These are phyloP conservation scores for Lipomyces yamadae DNA, from an alignment of 805 yeast species.

Conservation along the genomic window DNA sequence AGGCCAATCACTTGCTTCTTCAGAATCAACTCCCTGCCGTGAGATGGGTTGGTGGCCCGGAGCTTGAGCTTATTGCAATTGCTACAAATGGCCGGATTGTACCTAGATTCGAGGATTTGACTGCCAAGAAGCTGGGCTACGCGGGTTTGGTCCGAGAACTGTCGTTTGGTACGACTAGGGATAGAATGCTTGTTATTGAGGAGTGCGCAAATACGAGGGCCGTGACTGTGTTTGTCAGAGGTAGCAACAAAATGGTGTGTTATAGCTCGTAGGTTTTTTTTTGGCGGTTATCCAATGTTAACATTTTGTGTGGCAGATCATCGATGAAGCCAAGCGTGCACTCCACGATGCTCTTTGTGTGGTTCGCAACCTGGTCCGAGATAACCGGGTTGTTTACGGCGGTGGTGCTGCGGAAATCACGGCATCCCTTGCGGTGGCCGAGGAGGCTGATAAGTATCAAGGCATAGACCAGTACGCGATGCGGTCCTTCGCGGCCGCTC, in stretches of 20 bases:
- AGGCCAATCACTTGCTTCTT: conserved; percentile 89
- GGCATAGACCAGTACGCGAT: conserved; percentile 98
- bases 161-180: conserved; percentile 95
- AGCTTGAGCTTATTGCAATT: conserved; percentile 90
- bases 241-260: conserved; percentile 83
- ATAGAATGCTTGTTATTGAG: conserved; percentile 93
- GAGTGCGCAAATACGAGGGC: conserved; percentile 85
- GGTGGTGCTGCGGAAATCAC: conserved; percentile 99
- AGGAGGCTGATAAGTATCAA: conserved; percentile 88
- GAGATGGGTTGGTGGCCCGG: conserved; percentile 99
- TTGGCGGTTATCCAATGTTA: not conserved
- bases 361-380: conserved; percentile 91
- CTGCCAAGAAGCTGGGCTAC: conserved; percentile 78
- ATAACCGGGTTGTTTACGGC: conserved; percentile 95
- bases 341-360: conserved; percentile 96
- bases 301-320: conserved; percentile 52
- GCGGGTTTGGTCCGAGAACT: conserved; percentile 87
- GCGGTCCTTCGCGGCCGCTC: conserved; percentile 89
- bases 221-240: conserved; percentile 91
- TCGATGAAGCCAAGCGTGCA: conserved; percentile 95
- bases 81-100: conserved; percentile 98
- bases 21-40: conserved; percentile 92
- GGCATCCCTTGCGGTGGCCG: conserved; percentile 87
- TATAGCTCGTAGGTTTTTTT: not conserved
- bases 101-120: conserved; percentile 92